A percentile compares a stretch with the other conserved stretches of the same genome.
These are phyloP conservation scores for Herpetomonas muscarum DNA, from an alignment of 208 protist genomes.

Conservation along the genomic window DNA sequence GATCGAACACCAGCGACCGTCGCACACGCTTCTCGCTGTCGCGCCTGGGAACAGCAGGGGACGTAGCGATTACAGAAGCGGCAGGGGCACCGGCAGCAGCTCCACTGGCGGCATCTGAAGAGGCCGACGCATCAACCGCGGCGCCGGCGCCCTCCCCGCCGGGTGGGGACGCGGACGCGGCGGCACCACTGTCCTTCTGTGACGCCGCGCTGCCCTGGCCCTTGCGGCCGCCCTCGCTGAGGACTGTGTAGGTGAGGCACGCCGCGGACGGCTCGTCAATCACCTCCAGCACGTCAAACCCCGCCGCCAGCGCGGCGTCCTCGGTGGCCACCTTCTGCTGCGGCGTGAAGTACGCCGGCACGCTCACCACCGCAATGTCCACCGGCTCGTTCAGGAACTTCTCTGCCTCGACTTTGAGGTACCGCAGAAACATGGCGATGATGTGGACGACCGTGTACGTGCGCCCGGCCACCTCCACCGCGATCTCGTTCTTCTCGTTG, in stretches of 20 bases:
- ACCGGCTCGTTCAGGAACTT: conserved; percentile 80
- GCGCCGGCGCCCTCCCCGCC: no score
- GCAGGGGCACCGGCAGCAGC: no score
- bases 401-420: conserved; percentile 85
- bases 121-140: no score
- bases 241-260: conserved; percentile 83
- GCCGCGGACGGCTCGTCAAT: conserved; percentile 91
- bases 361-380: conserved; percentile 82
- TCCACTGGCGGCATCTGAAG: no score
- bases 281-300: conserved; percentile 91
- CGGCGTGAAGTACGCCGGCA: conserved; percentile 91
- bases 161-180: no score
- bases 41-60: neutral
- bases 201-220: neutral
- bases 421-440: conserved; percentile 91
- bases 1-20: conserved; percentile 86
- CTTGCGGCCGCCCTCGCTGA: conserved; percentile 16
- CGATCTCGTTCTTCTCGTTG: conserved; percentile 85
- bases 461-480: conserved; percentile 84
- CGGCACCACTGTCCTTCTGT: neutral
- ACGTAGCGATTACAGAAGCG: neutral
- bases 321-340: conserved; percentile 92
- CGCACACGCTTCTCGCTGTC: conserved; percentile 30
- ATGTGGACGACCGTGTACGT: conserved; percentile 91
- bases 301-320: conserved; percentile 85